phyloP scores from a whole-genome alignment of 352 stramenopile species.

The Pythium utonaiense region DNA sequence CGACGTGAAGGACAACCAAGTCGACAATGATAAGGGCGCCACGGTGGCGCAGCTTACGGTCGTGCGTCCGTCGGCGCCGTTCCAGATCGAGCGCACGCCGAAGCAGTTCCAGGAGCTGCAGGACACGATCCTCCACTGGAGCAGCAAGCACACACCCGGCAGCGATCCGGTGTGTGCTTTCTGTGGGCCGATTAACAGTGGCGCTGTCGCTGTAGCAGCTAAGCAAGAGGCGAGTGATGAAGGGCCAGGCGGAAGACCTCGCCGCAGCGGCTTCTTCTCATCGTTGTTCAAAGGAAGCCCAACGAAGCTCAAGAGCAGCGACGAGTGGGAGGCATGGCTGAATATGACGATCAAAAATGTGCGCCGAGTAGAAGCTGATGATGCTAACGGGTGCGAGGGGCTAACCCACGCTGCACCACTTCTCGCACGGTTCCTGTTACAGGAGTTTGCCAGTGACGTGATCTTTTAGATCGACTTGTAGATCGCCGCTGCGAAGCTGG shows the following conservation, averaged over 20 bases:
- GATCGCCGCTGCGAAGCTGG: too few relatives aligned
- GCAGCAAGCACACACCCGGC: neutral
- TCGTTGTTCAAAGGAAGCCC: neutral
- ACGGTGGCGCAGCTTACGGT: neutral
- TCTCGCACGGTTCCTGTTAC: slow-evolving; percentile 12
- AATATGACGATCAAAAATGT: slow-evolving; percentile 1
- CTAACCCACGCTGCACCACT: slow-evolving; percentile 5
- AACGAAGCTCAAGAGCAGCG: neutral
- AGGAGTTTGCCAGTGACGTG: slow-evolving; percentile 9
- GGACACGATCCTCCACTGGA: slow-evolving; percentile 6
- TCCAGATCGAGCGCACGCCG: slow-evolving; percentile 19
- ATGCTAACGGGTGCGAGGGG: neutral
- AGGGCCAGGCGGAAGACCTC: neutral
- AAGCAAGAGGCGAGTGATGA: neutral
- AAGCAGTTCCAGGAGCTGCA: slow-evolving; percentile 8
- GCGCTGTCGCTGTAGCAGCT: neutral
- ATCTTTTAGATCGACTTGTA: too few relatives aligned
- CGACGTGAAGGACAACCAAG: slow-evolving; percentile 14
- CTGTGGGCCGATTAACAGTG: slow-evolving; percentile 3
- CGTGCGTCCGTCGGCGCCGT: slow-evolving; percentile 4
- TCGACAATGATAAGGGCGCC: neutral
- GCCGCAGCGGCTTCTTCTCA: slow-evolving; percentile 1
- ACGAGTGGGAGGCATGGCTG: slow-evolving; percentile 20
- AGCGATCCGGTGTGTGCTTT: neutral
- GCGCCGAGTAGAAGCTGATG: neutral